Percentiles rank a stretch among this genome's conserved stretches.
phyloP scores from a whole-genome alignment of 352 stramenopile genomes.

The Pythium graminicola region DNA sequence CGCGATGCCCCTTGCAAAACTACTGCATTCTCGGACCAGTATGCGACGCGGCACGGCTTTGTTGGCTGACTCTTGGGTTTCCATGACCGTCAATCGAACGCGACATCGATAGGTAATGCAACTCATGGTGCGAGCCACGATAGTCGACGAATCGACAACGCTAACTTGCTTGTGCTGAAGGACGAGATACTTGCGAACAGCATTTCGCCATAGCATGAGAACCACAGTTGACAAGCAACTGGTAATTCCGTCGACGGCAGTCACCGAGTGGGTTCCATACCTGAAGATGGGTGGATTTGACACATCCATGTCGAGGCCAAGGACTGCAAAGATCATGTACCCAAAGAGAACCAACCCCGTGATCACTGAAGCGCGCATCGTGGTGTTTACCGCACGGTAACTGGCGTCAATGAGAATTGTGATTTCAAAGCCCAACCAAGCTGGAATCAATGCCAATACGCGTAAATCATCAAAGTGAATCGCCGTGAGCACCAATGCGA shows the following conservation, averaged over 20 bases:
- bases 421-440: conserved; percentile 12
- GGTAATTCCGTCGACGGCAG: conserved; percentile 10
- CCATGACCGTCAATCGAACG: no score
- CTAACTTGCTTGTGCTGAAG: not conserved
- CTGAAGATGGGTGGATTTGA: not conserved
- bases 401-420: conserved; percentile 25
- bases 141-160: not conserved
- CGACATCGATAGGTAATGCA: conserved; percentile 27
- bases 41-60: no score
- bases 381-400: conserved; percentile 6
- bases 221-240: conserved; percentile 15
- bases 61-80: no score
- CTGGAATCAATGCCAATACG: conserved; percentile 2
- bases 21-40: not conserved
- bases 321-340: conserved; percentile 13
- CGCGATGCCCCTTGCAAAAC: not conserved
- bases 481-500: not conserved
- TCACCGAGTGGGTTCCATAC: conserved; percentile 1
- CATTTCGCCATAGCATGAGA: conserved; percentile 16
- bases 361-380: not conserved
- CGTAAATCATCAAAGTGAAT: conserved; percentile 7
- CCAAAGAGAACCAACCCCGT: conserved; percentile 1
- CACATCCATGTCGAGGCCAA: conserved; percentile 9
- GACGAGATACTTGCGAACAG: conserved; percentile 3
- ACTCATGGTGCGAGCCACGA: not conserved